Conservation (phyloP, 768 basidiomycete genomes). For the Leccinum obscurum region DNA sequence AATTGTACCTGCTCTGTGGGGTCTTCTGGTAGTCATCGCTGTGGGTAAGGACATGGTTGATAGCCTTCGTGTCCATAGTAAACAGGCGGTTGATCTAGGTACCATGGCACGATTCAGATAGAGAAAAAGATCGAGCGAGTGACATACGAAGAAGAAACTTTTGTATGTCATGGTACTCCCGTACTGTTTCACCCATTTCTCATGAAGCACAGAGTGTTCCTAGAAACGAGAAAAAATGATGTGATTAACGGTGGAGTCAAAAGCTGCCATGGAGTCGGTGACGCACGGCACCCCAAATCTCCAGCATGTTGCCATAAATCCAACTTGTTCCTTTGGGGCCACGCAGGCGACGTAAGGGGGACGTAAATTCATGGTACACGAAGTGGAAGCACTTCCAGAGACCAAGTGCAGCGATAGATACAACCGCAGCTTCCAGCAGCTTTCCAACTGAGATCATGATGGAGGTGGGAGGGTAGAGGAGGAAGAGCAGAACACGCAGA, state of each 20-base stretch:
- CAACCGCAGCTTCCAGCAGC: conserved; percentile 1
- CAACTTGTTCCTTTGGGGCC: conserved; percentile 44
- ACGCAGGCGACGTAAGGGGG: conserved; percentile 47
- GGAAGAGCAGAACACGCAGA: too few relatives aligned
- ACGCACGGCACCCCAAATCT: conserved; percentile 44
- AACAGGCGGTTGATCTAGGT: neutral
- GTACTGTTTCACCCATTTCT: conserved; percentile 17
- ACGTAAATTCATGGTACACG: conserved; percentile 39
- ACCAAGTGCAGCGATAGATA: neutral
- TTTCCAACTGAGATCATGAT: conserved; percentile 11
- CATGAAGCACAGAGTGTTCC: conserved; percentile 11
- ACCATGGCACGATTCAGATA: neutral
- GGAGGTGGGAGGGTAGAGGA: neutral
- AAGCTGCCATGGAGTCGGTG: neutral
- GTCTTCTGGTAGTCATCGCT: conserved; percentile 7
- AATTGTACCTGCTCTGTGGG: neutral
- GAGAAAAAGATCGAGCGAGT: too few relatives aligned
- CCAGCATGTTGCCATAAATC: conserved; percentile 50
- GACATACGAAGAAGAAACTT: conserved; percentile 12
- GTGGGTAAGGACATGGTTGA: conserved; percentile 9
- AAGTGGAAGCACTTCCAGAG: conserved; percentile 13
- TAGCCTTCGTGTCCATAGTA: conserved; percentile 4
- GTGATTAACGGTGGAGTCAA: neutral
- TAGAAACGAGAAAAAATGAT: neutral
- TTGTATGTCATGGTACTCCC: conserved; percentile 15